Conservation (phyloP, 208 protist genomes). For the Trichomonas tenax region DNA sequence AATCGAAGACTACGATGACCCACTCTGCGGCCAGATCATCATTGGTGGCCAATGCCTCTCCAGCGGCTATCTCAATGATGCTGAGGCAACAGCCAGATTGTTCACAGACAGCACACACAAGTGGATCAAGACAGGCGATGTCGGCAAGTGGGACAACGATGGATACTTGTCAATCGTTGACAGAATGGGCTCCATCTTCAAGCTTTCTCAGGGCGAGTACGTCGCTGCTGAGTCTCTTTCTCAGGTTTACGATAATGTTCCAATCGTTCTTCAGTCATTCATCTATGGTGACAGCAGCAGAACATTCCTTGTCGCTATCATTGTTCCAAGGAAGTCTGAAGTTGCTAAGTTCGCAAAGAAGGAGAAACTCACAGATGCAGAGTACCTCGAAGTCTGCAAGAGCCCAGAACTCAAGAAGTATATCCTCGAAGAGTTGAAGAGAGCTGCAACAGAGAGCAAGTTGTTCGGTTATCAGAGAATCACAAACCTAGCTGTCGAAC, state of each 20-base stretch:
- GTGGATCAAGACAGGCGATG: slow-evolving; percentile 16
- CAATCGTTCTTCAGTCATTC: slow-evolving; percentile 17
- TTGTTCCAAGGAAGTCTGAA: slow-evolving; percentile 38
- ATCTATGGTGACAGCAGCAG: slow-evolving; percentile 37
- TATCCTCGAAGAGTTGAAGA: background rate
- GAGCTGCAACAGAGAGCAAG: background rate
- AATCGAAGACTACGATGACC: background rate
- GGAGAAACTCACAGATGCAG: background rate
- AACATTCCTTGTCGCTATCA: slow-evolving; percentile 45
- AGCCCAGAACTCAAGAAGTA: background rate
- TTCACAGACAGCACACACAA: background rate
- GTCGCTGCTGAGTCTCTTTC: background rate
- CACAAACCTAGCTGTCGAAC: background rate
- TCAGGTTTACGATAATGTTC: background rate
- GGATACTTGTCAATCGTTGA: slow-evolving; percentile 53
- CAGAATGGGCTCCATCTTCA: slow-evolving; percentile 64
- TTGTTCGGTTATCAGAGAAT: background rate
- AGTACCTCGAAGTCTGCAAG: background rate
- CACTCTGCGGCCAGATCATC: background rate
- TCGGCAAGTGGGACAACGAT: background rate
- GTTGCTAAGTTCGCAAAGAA: background rate
- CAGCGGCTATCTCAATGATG: background rate
- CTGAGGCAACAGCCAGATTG: background rate
- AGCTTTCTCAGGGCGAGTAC: slow-evolving; percentile 53
- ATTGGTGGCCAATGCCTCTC: background rate